Evolutionary conservation across 257 asterid species (phyloP).

Genomic region (Fraxinus cuspidata): DNA sequence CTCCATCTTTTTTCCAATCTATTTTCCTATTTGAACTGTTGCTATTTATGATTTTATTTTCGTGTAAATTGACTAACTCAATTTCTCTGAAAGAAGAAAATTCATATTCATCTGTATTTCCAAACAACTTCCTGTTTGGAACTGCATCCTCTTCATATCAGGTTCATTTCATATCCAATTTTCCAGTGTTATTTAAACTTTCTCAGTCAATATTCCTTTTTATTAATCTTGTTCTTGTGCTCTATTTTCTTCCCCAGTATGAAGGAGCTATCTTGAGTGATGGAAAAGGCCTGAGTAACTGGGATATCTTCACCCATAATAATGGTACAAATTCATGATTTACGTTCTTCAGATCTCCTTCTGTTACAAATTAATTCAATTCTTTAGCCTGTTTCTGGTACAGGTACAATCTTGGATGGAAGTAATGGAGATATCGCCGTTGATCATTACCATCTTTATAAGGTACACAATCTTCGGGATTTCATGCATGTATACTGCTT

Average conservation of each 20-base stretch:
- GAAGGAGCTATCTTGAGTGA: constrained; percentile 46
- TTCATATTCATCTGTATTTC: constrained; percentile 28
- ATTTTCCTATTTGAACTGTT: constrained; percentile 6
- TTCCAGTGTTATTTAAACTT: background rate
- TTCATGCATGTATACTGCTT: background rate
- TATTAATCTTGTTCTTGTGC: background rate
- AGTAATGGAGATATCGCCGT: constrained; percentile 55
- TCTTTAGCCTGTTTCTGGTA: background rate
- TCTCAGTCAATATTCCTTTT: background rate
- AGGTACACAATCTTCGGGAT: constrained; percentile 26
- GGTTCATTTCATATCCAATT: constrained; percentile 28
- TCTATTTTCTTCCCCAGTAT: constrained; percentile 27
- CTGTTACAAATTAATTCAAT: background rate
- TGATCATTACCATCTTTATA: constrained; percentile 53
- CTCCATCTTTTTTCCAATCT: background rate
- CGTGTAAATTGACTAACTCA: constrained; percentile 19
- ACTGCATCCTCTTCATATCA: constrained; percentile 72
- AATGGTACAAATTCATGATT: constrained; percentile 26
- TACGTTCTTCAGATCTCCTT: background rate
- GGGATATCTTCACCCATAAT: constrained; percentile 49
- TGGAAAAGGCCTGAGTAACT: constrained; percentile 54
- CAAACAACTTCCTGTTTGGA: constrained; percentile 50
- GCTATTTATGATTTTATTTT: constrained; percentile 13
- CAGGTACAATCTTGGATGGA: constrained; percentile 50
- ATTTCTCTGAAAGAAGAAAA: constrained; percentile 21